Percentiles rank a stretch among this genome's conserved stretches.
phyloP scores from a whole-genome alignment of 225 moss, liverwort and hornwort species.

The Antitrichia curtipendula region DNA sequence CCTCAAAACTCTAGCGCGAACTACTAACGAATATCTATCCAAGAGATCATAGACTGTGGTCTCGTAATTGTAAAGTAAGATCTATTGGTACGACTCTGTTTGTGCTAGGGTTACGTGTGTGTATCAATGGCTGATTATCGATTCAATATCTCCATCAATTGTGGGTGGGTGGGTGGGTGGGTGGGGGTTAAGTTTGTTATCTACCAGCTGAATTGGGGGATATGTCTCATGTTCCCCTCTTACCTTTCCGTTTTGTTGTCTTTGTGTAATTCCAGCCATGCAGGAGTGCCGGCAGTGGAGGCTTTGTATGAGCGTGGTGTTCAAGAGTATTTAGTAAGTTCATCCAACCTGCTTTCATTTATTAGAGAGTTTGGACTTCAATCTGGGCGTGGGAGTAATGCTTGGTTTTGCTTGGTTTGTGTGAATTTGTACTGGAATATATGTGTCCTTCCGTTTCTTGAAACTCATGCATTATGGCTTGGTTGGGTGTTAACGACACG shows the following conservation, averaged over 20 bases:
- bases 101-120: not conserved
- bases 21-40: not conserved
- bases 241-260: not conserved
- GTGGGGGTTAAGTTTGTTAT: not conserved
- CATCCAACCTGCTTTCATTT: not conserved
- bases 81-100: not conserved
- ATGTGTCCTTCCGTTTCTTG: not conserved
- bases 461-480: not conserved
- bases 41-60: not conserved
- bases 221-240: not conserved
- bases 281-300: conserved; percentile 61
- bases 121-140: not conserved
- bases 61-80: not conserved
- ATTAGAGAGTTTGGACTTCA: not conserved
- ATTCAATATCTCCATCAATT: not conserved
- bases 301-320: conserved; percentile 74
- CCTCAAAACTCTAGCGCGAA: not conserved
- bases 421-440: not conserved
- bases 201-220: not conserved
- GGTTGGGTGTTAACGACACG: not conserved
- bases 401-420: not conserved
- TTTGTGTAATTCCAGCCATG: conserved; percentile 23
- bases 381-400: not conserved
- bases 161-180: not conserved
- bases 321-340: conserved; percentile 73